phyloP scores from a whole-genome alignment of 441 rosid genomes.

The Adansonia madagascariensis region DNA sequence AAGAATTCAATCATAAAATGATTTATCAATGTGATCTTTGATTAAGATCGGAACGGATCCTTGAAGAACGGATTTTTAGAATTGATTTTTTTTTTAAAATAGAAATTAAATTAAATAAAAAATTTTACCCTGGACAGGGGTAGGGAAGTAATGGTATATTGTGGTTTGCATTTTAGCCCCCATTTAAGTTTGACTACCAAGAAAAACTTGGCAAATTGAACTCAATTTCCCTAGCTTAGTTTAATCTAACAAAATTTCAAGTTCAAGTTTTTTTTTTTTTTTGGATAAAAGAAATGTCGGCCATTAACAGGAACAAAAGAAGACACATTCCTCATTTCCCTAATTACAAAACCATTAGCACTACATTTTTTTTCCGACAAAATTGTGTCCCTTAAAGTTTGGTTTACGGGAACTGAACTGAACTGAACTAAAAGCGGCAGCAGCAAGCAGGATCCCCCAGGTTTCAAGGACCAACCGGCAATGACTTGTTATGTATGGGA shows the following conservation, averaged over 20 bases:
- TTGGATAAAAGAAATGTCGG: slow-evolving; percentile 42
- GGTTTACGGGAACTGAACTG: neutral
- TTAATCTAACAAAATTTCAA: slow-evolving; percentile 22
- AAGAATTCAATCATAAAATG: no score
- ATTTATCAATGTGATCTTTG: no score
- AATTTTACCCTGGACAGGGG: no score
- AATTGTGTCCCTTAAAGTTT: slow-evolving; percentile 9
- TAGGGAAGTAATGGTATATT: no score
- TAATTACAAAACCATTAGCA: neutral
- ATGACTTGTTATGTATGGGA: slow-evolving; percentile 66
- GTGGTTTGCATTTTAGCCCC: no score
- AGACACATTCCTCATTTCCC: slow-evolving; percentile 29
- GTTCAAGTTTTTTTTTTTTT: slow-evolving; percentile 28
- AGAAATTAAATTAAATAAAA: no score
- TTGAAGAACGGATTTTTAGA: no score
- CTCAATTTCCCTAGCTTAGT: no score
- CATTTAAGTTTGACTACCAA: slow-evolving; percentile 19
- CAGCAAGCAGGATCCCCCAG: neutral
- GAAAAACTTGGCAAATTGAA: neutral
- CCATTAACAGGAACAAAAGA: slow-evolving; percentile 35
- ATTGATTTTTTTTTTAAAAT: no score
- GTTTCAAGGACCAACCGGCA: slow-evolving; percentile 58
- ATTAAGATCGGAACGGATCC: no score
- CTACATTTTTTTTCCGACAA: neutral
- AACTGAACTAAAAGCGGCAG: no score